Conservation (phyloP, 2,329 filamentous ascomycete species). For the Thelonectria discophora region DNA sequence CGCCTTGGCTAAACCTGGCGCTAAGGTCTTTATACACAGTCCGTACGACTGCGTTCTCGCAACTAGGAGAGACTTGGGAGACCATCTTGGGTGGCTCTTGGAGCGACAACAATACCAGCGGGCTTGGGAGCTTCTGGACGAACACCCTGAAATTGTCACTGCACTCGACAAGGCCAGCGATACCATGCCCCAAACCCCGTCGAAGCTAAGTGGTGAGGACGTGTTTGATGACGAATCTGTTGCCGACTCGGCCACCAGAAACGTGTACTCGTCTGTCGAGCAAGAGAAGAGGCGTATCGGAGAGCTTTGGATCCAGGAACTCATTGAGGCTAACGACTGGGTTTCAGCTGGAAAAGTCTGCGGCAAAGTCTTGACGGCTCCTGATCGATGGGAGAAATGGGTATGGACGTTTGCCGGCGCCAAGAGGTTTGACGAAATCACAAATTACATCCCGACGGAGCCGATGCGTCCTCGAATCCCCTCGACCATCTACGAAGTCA, state of each 20-base stretch:
- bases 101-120: slow-evolving; percentile 83
- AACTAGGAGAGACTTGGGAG: slow-evolving; percentile 83
- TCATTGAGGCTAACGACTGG: slow-evolving; percentile 82
- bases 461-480: slow-evolving; percentile 82
- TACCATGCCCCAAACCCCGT: slow-evolving; percentile 51
- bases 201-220: slow-evolving; percentile 61
- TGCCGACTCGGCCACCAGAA: slow-evolving; percentile 66
- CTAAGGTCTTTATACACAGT: slow-evolving; percentile 91
- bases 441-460: slow-evolving; percentile 79
- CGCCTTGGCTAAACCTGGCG: slow-evolving; percentile 63
- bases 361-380: slow-evolving; percentile 81
- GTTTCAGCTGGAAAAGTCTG: slow-evolving; percentile 79
- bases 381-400: slow-evolving; percentile 93
- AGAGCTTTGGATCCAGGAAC: slow-evolving; percentile 90
- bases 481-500: slow-evolving; percentile 84
- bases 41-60: slow-evolving; percentile 97
- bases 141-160: slow-evolving; percentile 79
- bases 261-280: slow-evolving; percentile 73
- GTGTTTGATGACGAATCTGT: slow-evolving; percentile 75
- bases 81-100: slow-evolving; percentile 87
- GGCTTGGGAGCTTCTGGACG: slow-evolving; percentile 88
- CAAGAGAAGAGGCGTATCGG: slow-evolving; percentile 92
- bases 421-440: slow-evolving; percentile 89
- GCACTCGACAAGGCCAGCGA: slow-evolving; percentile 53
- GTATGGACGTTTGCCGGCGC: slow-evolving; percentile 90